Conservation (phyloP, 257 asterid genomes). For the Solanum phureja region DNA sequence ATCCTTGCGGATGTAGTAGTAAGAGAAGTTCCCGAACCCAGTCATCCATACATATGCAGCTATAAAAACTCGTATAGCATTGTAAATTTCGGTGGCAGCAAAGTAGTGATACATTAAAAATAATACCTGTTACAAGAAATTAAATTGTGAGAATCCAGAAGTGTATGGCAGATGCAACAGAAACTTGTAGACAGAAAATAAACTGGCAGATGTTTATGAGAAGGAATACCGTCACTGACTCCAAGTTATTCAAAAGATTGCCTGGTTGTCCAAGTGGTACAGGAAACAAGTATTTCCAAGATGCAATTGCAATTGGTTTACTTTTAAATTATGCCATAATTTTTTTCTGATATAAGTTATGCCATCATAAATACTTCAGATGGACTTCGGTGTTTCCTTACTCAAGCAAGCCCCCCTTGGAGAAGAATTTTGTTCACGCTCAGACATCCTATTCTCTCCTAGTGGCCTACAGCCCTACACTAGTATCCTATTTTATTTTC, state of each 20-base stretch:
- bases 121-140: constrained; percentile 43
- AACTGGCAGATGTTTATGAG: not conserved
- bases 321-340: not conserved
- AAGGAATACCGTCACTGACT: not conserved
- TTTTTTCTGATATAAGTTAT: not conserved
- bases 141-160: constrained; percentile 10
- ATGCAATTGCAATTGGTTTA: not conserved
- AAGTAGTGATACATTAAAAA: constrained; percentile 93
- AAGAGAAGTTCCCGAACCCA: constrained; percentile 90
- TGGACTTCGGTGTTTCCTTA: not conserved
- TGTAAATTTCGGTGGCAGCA: constrained; percentile 72
- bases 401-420: not conserved
- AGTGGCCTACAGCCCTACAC: not conserved
- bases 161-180: not conserved
- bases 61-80: constrained; percentile 72
- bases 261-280: not conserved
- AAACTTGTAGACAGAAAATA: not conserved
- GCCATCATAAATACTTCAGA: not conserved
- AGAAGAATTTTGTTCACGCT: not conserved
- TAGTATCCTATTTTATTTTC: not conserved
- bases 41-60: constrained; percentile 96
- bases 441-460: not conserved
- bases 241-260: not conserved
- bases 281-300: not conserved
- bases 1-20: constrained; percentile 80